Conservation (phyloP, 345 rosid species). For the Passiflora organensis region DNA sequence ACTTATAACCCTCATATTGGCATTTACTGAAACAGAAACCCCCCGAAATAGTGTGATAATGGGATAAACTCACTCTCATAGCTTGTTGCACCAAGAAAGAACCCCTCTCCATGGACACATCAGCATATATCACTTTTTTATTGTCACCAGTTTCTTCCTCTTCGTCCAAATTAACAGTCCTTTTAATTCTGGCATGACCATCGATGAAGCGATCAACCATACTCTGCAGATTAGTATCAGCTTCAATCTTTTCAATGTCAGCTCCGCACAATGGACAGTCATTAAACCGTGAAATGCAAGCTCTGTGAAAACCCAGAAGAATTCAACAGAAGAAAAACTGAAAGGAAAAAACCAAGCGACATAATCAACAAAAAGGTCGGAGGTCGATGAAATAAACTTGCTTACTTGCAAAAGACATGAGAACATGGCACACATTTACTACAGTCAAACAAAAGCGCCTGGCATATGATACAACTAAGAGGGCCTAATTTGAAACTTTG, state of each 20-base stretch:
- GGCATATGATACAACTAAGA: constrained; percentile 87
- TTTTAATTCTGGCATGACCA: constrained; percentile 94
- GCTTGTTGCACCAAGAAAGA: constrained; percentile 97
- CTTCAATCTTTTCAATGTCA: constrained; percentile 75
- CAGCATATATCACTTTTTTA: constrained; percentile 70
- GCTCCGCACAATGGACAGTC: constrained; percentile 98
- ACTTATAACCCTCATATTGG: background rate
- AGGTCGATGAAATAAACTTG: background rate
- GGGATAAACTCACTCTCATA: constrained; percentile 69
- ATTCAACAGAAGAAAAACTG: background rate
- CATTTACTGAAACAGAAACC: background rate
- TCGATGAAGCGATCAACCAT: constrained; percentile 82
- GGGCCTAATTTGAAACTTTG: constrained; percentile 93
- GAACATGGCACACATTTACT: constrained; percentile 88
- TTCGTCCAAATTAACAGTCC: constrained; percentile 46
- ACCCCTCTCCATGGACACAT: constrained; percentile 93
- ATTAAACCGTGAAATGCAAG: constrained; percentile 64
- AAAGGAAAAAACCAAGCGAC: constrained; percentile 2
- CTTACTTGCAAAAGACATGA: constrained; percentile 89
- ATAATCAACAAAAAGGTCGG: background rate
- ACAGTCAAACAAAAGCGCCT: constrained; percentile 70
- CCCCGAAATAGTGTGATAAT: background rate
- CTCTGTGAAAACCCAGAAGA: constrained; percentile 28
- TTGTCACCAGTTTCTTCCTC: constrained; percentile 42
- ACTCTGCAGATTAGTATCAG: constrained; percentile 66